Evolutionary conservation across 2,329 filamentous ascomycete genomes (phyloP).

Genomic region (Onygenales sp.): DNA sequence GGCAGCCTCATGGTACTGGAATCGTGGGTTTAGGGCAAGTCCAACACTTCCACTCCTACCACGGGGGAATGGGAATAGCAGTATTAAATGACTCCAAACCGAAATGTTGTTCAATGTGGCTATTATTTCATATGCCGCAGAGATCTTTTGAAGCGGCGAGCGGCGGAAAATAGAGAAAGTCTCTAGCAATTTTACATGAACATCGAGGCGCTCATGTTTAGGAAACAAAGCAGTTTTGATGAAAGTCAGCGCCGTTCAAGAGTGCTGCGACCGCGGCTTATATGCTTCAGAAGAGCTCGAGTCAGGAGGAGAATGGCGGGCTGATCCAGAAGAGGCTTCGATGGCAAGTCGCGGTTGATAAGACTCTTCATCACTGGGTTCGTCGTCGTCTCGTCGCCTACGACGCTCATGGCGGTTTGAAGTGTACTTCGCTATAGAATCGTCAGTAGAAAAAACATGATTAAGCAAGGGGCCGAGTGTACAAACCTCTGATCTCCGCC

Average conservation of each 20-base stretch:
- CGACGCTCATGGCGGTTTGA: neutral
- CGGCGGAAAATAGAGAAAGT: too few relatives aligned
- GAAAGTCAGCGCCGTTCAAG: neutral
- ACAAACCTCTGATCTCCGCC: constrained; percentile 66
- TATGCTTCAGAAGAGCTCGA: neutral
- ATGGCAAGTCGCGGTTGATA: neutral
- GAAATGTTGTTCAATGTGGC: too few relatives aligned
- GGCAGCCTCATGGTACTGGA: too few relatives aligned
- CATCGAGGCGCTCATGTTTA: neutral
- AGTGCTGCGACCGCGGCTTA: neutral
- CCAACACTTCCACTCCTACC: too few relatives aligned
- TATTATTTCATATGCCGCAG: too few relatives aligned
- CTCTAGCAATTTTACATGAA: too few relatives aligned
- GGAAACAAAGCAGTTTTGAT: neutral
- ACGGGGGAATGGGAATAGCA: too few relatives aligned
- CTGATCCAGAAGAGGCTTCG: neutral
- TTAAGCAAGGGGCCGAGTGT: neutral
- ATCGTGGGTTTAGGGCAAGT: too few relatives aligned
- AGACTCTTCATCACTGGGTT: neutral
- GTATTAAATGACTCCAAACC: too few relatives aligned
- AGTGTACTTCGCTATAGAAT: constrained; percentile 17
- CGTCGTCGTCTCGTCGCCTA: neutral
- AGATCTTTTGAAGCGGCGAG: too few relatives aligned
- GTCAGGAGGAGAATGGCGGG: neutral
- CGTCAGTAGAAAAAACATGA: neutral